These are phyloP conservation scores for Euclidium syriacum DNA, from an alignment of 345 rosid species.

Conservation along the genomic window DNA sequence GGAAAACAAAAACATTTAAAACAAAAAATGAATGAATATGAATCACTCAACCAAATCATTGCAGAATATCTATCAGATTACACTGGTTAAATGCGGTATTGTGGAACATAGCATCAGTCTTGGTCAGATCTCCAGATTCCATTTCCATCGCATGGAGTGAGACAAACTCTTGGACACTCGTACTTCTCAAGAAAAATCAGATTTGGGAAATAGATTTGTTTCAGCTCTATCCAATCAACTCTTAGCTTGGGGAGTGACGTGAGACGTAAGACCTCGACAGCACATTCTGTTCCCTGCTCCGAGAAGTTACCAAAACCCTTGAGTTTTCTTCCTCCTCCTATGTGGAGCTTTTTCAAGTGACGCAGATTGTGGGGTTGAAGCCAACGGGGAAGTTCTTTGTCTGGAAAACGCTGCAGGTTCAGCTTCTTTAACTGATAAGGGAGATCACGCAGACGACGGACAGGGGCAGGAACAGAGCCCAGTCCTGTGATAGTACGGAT, in stretches of 20 bases:
- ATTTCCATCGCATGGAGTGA: constrained; percentile 18
- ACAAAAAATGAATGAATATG: too few species aligned
- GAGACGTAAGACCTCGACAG: constrained; percentile 18
- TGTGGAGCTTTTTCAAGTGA: constrained; percentile 19
- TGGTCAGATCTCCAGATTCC: constrained; percentile 23
- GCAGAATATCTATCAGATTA: too few species aligned
- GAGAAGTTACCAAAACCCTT: not conserved
- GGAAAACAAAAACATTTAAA: too few species aligned
- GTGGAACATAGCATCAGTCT: too few species aligned
- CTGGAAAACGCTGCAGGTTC: constrained; percentile 28
- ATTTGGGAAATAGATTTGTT: constrained; percentile 3
- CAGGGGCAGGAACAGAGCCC: too few species aligned
- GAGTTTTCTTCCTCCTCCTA: constrained; percentile 27
- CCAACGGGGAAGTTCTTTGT: constrained; percentile 22
- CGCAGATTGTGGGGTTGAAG: constrained; percentile 7
- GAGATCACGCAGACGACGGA: too few species aligned
- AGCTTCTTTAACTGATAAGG: constrained; percentile 15
- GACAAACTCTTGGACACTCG: constrained; percentile 8
- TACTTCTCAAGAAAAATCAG: not conserved
- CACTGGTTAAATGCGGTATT: too few species aligned
- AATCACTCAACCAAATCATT: too few species aligned
- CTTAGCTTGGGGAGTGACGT: constrained; percentile 5
- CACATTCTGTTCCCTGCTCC: not conserved
- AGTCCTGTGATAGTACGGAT: too few species aligned
- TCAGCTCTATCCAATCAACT: constrained; percentile 10